Conservation (phyloP, 108 stramenopile species). For the Parietichytrium sp. region DNA sequence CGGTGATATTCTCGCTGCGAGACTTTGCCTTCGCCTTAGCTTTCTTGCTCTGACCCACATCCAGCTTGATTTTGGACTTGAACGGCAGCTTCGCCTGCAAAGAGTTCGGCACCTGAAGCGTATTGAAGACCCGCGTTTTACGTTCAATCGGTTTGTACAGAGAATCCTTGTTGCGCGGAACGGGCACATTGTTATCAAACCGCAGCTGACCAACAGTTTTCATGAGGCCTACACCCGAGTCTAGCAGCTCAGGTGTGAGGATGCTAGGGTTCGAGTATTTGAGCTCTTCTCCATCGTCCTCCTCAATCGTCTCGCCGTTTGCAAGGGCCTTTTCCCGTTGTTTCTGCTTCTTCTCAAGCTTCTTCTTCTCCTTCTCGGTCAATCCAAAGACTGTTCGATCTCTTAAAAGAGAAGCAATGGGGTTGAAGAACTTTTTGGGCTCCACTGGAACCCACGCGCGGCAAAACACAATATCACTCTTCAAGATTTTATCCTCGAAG, state of each 20-base stretch:
- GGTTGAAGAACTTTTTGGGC: slow-evolving; percentile 88
- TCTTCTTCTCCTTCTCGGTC: not conserved
- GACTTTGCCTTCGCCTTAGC: slow-evolving; percentile 47
- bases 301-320: not conserved
- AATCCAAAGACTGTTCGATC: not conserved
- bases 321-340: not conserved
- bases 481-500: slow-evolving; percentile 96
- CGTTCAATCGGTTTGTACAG: slow-evolving; percentile 91
- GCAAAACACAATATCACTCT: slow-evolving; percentile 86
- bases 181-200: slow-evolving; percentile 77
- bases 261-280: too few relatives aligned
- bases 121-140: slow-evolving; percentile 72
- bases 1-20: not conserved
- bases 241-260: slow-evolving; percentile 41
- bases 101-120: slow-evolving; percentile 77
- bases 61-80: slow-evolving; percentile 85
- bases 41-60: slow-evolving; percentile 64
- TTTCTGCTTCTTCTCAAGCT: not conserved
- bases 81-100: slow-evolving; percentile 87
- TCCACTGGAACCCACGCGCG: slow-evolving; percentile 96
- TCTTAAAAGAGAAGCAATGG: slow-evolving; percentile 80
- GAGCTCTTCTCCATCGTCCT: slow-evolving; percentile 44
- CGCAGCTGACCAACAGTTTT: slow-evolving; percentile 85
- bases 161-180: slow-evolving; percentile 89
- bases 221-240: slow-evolving; percentile 72